Conservation (phyloP, 208 protist genomes). For the Novymonas esmeraldas region DNA sequence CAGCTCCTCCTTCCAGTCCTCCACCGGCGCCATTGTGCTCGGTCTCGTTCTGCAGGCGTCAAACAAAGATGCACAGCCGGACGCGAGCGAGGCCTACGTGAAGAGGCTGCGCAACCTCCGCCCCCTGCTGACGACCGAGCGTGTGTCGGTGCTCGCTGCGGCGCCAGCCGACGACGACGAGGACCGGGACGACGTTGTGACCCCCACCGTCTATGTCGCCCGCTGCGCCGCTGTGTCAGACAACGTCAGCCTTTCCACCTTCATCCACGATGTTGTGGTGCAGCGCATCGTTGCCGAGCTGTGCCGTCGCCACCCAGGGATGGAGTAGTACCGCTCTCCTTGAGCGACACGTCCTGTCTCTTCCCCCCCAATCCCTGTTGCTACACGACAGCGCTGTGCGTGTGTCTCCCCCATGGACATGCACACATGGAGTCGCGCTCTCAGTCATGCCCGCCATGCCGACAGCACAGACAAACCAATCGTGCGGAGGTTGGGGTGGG, state of each 20-base stretch:
- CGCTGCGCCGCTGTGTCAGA: constrained; percentile 15
- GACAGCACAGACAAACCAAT: no score
- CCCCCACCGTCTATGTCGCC: constrained; percentile 14
- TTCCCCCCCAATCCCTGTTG: no score
- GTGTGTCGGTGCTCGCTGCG: constrained; percentile 11
- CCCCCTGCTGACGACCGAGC: constrained; percentile 5
- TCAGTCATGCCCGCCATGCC: no score
- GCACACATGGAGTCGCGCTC: no score
- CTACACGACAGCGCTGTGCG: no score
- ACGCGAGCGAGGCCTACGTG: constrained; percentile 1
- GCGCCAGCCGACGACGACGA: background rate
- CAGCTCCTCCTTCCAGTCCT: constrained; percentile 14
- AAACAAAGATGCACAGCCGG: background rate
- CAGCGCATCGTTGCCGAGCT: constrained; percentile 20
- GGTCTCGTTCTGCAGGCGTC: constrained; percentile 15
- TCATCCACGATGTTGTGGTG: constrained; percentile 29
- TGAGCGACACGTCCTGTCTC: no score
- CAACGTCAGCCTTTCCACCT: constrained; percentile 14
- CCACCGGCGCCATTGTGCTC: constrained; percentile 12
- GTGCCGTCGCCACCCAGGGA: constrained; percentile 1
- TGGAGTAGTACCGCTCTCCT: background rate
- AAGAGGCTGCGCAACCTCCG: background rate
- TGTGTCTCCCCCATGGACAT: no score
- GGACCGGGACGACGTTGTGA: background rate
- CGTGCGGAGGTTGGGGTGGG: no score